Evolutionary conservation across 352 stramenopile genomes (phyloP).

Genomic region (Phytopythium aichiense): DNA sequence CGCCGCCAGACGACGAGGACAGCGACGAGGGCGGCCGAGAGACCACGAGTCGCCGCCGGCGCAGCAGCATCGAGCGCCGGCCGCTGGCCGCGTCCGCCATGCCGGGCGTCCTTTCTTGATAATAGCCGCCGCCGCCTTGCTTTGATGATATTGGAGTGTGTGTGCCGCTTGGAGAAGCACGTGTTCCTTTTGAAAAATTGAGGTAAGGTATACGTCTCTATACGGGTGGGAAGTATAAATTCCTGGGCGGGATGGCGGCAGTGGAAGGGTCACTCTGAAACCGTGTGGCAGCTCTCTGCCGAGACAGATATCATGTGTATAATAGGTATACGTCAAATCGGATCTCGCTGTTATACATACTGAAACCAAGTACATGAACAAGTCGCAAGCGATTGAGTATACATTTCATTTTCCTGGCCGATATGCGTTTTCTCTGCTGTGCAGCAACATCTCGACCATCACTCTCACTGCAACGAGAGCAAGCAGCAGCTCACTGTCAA

Average conservation of each 20-base stretch:
- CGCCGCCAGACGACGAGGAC: slow-evolving; percentile 8
- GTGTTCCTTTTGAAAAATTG: slow-evolving; percentile 4
- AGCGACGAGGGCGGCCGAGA: slow-evolving; percentile 9
- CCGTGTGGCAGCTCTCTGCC: background rate
- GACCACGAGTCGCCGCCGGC: slow-evolving; percentile 6
- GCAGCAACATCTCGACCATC: background rate
- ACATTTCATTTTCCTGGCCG: background rate
- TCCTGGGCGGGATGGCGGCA: background rate
- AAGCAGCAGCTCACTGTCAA: background rate
- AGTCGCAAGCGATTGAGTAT: background rate
- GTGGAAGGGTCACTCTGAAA: too few species aligned
- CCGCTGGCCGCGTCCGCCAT: background rate
- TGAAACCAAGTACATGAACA: background rate
- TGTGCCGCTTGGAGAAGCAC: background rate
- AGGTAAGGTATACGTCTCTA: background rate
- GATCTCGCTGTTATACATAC: background rate
- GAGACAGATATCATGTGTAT: background rate
- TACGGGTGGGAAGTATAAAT: background rate
- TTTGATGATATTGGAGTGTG: background rate
- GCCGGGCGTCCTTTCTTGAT: background rate
- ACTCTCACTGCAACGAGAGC: background rate
- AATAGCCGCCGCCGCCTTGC: background rate
- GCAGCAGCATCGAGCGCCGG: slow-evolving; percentile 5
- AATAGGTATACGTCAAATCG: background rate
- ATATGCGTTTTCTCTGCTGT: background rate